Percentiles rank a stretch among this genome's conserved stretches.
Conservation (phyloP, 2,329 filamentous ascomycete species). For the Aspergillus felis region DNA sequence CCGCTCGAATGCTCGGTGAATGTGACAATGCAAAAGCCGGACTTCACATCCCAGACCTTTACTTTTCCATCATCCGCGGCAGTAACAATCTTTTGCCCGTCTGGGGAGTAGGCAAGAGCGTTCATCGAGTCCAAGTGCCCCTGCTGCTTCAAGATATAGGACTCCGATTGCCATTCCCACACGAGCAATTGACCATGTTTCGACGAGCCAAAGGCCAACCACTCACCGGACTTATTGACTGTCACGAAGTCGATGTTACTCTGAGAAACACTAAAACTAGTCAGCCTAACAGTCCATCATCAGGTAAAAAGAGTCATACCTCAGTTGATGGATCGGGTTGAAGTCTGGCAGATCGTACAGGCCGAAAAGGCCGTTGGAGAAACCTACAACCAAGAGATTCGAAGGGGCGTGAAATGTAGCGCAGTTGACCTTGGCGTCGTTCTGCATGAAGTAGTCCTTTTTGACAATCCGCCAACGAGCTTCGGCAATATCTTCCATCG, state of each 20-base stretch:
- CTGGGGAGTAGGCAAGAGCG: constrained; percentile 84
- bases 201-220: constrained; percentile 94
- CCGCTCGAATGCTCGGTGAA: constrained; percentile 96
- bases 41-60: constrained; percentile 96
- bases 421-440: constrained; percentile 79
- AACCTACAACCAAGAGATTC: constrained; percentile 92
- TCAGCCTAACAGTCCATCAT: constrained; percentile 5
- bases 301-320: constrained; percentile 29
- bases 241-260: constrained; percentile 94
- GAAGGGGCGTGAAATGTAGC: constrained; percentile 83
- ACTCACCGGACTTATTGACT: constrained; percentile 91
- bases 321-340: constrained; percentile 83
- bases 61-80: constrained; percentile 96
- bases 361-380: constrained; percentile 90
- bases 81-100: constrained; percentile 88
- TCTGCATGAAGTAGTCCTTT: constrained; percentile 90
- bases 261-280: constrained; percentile 74
- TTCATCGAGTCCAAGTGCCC: constrained; percentile 97
- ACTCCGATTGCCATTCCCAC: constrained; percentile 99
- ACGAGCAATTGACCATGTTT: constrained; percentile 94
- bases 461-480: constrained; percentile 89
- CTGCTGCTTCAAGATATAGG: constrained; percentile 96
- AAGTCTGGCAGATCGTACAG: constrained; percentile 96
- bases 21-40: constrained; percentile 95
- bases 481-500: constrained; percentile 59